Evolutionary conservation across 495 filamentous ascomycete genomes (phyloP), one percentile per base, ranked within the genome.

Genomic region (Venustampulla echinocandica): DNA sequence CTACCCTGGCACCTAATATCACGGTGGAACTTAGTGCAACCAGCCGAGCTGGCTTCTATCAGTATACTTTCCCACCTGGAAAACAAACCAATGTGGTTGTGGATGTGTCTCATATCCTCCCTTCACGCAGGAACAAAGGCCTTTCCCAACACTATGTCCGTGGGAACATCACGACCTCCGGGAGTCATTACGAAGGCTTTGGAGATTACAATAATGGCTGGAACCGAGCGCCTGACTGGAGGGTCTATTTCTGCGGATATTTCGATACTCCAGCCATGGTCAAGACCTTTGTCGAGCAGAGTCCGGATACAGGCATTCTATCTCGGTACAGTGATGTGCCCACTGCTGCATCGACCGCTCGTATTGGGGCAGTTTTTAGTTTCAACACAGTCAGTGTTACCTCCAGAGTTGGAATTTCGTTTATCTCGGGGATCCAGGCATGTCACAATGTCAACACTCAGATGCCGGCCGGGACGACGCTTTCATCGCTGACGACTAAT

Each of bases 341-440:
- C 9, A 42, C 39, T 9, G 48, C 51, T 10, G 39, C 50, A 27
- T 65, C 64, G 0, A 47, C 54, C 11, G 59, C 59, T 3, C 50
- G 68, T 10, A 55, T 73, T 4, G 69, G 70, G 0, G 70, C 67
- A 1, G 54, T 71, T 10, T 67, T 71, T 45, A 64, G 57, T 1
- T 74, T 72, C 27, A 32, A 60, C 17, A 45, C 47, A 23, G 53
- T 53, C 17, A 52, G 56, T 21, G 66, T 87, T 3, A 70, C 64
- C 5, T 85, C 81, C 7, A 69, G 77, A 9, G 82, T 87, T 3
- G 83, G 83, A 1, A 77, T 86, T 19, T 86, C 81, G 10, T 85
- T 79, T 63, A 76, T 86, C 9, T 85, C 81, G 7, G 53, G 69
- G 0, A 63, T 63, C n/a, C 70, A 79, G 47, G 83, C 83, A 6